phyloP scores from a whole-genome alignment of 2,329 filamentous ascomycete species.

The Aspergillus brasiliensis region DNA sequence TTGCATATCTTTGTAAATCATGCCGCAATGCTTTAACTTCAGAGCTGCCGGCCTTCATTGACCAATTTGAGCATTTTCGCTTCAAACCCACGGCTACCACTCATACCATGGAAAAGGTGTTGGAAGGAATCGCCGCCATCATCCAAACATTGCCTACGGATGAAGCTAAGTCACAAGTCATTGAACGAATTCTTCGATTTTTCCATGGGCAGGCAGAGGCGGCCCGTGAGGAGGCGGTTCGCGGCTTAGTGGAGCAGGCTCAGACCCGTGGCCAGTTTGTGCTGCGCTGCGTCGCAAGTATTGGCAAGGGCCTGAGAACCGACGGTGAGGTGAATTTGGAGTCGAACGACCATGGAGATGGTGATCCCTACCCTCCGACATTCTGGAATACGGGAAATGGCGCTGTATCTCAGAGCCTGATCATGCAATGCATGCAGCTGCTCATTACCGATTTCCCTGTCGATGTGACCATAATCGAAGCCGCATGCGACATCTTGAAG shows the following conservation, averaged over 20 bases:
- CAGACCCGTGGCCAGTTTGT: conserved; percentile 37
- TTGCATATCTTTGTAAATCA: conserved; percentile 47
- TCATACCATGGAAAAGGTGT: conserved; percentile 44
- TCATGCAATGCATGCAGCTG: conserved; percentile 45
- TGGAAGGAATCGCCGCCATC: conserved; percentile 49
- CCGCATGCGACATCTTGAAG: conserved; percentile 49
- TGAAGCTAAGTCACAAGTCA: conserved; percentile 41
- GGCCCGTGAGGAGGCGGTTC: conserved; percentile 34
- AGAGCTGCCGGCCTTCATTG: conserved; percentile 47
- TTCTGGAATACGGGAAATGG: conserved; percentile 43
- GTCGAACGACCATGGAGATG: conserved; percentile 28
- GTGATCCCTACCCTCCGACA: conserved; percentile 32
- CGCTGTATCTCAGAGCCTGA: conserved; percentile 34
- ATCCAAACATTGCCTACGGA: conserved; percentile 45
- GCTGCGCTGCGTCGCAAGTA: conserved; percentile 44
- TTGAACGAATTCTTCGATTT: conserved; percentile 42
- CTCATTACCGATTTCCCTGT: conserved; percentile 43
- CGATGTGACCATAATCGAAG: conserved; percentile 47
- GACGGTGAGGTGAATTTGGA: conserved; percentile 41
- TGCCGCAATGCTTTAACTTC: conserved; percentile 44
- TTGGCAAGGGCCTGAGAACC: conserved; percentile 43
- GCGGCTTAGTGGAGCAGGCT: conserved; percentile 37
- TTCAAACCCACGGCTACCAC: conserved; percentile 39
- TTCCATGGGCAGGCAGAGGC: conserved; percentile 39
- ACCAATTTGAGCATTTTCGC: conserved; percentile 43